These are phyloP conservation scores for Porcisia deanei DNA, from an alignment of 208 protist species.

Conservation along the genomic window DNA sequence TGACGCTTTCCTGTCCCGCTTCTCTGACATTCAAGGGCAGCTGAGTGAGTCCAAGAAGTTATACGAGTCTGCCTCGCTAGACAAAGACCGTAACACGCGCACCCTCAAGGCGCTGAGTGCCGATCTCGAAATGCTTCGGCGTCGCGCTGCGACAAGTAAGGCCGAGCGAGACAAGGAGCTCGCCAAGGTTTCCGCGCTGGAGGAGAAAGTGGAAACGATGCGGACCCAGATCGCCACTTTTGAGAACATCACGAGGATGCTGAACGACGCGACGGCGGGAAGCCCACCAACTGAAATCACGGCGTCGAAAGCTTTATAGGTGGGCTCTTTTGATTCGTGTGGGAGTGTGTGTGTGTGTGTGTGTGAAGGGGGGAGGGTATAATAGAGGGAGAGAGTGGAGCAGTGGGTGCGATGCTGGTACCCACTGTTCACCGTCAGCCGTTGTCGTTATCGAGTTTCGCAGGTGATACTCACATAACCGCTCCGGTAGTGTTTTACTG, in stretches of 20 bases:
- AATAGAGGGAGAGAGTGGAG: slow-evolving; percentile 2
- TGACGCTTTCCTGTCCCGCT: slow-evolving; percentile 44
- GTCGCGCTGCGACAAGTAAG: slow-evolving; percentile 40
- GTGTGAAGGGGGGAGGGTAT: neutral
- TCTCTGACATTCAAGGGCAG: slow-evolving; percentile 49
- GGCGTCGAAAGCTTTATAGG: neutral
- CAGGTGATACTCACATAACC: no score
- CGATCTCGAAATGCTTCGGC: slow-evolving; percentile 42
- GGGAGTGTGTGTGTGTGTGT: no score
- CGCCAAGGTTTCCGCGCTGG: slow-evolving; percentile 39
- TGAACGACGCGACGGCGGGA: slow-evolving; percentile 5
- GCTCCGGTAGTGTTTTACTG: no score
- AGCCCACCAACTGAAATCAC: neutral
- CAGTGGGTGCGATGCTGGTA: neutral
- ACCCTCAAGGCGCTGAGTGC: slow-evolving; percentile 49
- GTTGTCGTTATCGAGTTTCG: no score
- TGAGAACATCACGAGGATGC: slow-evolving; percentile 35
- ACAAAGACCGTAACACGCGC: slow-evolving; percentile 50
- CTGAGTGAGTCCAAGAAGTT: slow-evolving; percentile 51
- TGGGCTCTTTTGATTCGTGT: no score
- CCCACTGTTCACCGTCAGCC: no score
- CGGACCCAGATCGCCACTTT: slow-evolving; percentile 54
- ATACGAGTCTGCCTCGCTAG: slow-evolving; percentile 56
- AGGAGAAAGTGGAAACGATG: slow-evolving; percentile 44
- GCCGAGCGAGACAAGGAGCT: slow-evolving; percentile 56